These are phyloP conservation scores for Gossypium lobatum DNA, from an alignment of 441 rosid species.

Conservation along the genomic window DNA sequence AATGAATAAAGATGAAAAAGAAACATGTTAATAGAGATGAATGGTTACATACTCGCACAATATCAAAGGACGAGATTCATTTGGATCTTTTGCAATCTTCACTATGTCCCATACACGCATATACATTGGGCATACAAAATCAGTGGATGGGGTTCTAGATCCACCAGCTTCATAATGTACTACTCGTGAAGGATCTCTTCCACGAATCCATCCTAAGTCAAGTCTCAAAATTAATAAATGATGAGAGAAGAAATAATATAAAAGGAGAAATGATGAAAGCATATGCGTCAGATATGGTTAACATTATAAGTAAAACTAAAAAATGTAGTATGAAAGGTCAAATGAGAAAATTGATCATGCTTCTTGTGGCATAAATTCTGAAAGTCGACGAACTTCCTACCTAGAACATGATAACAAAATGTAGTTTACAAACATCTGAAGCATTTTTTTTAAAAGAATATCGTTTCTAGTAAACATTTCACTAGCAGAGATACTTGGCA, in stretches of 20 bases:
- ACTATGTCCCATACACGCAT: conserved; percentile 98
- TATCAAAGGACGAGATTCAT: conserved; percentile 89
- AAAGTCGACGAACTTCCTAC: not conserved
- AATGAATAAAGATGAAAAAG: conserved; percentile 14
- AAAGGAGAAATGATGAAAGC: conserved; percentile 7
- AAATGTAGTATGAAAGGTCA: not conserved
- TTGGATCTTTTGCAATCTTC: conserved; percentile 83
- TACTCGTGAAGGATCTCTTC: conserved; percentile 70
- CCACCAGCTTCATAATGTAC: conserved; percentile 99
- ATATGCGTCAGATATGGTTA: not conserved
- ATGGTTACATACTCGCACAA: conserved; percentile 81
- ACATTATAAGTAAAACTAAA: not conserved
- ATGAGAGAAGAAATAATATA: conserved; percentile 13
- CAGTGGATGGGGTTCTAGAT: conserved; percentile 85
- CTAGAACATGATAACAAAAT: not conserved
- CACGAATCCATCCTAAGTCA: conserved; percentile 82
- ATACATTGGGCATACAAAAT: conserved; percentile 95
- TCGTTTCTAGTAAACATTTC: not conserved
- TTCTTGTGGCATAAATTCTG: not conserved
- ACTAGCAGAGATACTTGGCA: not conserved
- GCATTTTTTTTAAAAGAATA: not conserved
- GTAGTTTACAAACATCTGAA: not conserved
- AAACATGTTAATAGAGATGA: not conserved
- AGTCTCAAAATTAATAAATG: conserved; percentile 18
- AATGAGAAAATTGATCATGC: not conserved